phyloP scores from a whole-genome alignment of 345 rosid species.

The Eutrema heterophyllum region DNA sequence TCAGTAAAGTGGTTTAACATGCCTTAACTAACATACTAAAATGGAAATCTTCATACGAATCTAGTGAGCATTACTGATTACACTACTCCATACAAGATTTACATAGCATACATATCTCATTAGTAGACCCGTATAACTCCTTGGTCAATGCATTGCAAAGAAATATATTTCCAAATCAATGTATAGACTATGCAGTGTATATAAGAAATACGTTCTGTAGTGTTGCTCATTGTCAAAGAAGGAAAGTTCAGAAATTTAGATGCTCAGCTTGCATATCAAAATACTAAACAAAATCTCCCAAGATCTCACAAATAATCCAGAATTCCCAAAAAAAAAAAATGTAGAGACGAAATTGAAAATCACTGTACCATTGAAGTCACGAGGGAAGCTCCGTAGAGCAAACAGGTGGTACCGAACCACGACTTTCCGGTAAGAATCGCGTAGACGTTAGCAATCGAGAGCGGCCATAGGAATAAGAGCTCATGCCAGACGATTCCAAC shows the following conservation, averaged over 20 bases:
- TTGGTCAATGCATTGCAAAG: neutral
- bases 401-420: slow-evolving; percentile 71
- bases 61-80: neutral
- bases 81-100: neutral
- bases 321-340: neutral
- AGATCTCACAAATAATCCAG: neutral
- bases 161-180: neutral
- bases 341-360: neutral
- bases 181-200: neutral
- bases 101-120: neutral
- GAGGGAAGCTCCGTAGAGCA: slow-evolving; percentile 63
- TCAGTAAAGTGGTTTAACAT: neutral
- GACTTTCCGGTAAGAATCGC: slow-evolving; percentile 52
- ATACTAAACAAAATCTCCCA: neutral
- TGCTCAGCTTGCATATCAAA: neutral
- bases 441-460: slow-evolving; percentile 47
- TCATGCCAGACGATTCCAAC: slow-evolving; percentile 68
- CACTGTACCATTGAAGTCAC: slow-evolving; percentile 58
- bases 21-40: neutral
- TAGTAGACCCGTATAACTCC: no score
- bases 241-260: neutral
- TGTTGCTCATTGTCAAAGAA: neutral
- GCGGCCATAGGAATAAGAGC: slow-evolving; percentile 75
- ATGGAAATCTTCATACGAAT: neutral
- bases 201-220: neutral